Percentiles rank a stretch among this genome's conserved stretches.
phyloP scores from a whole-genome alignment of 2,329 filamentous ascomycete genomes.

The Cladophialophora yegresii region DNA sequence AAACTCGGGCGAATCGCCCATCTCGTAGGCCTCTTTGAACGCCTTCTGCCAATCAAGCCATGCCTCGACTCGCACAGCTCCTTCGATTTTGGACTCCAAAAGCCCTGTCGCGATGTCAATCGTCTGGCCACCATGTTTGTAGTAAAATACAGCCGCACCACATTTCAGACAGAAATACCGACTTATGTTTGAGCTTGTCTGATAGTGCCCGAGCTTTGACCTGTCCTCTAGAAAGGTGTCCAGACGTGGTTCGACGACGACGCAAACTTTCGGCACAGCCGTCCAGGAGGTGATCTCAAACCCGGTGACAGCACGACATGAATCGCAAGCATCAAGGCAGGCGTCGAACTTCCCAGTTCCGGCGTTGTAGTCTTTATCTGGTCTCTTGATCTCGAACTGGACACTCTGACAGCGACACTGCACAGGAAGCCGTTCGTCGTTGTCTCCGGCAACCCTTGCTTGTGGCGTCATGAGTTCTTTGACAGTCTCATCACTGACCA shows the following conservation, averaged over 20 bases:
- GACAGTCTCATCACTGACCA: constrained; percentile 23
- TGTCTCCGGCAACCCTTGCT: neutral
- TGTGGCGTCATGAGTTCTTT: constrained; percentile 8
- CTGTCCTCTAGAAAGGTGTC: constrained; percentile 13
- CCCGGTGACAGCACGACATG: constrained; percentile 25
- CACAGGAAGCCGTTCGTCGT: constrained; percentile 9
- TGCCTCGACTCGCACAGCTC: constrained; percentile 23
- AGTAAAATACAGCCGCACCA: constrained; percentile 30
- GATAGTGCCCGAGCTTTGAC: constrained; percentile 26
- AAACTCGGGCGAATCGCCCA: neutral
- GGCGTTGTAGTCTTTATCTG: constrained; percentile 8
- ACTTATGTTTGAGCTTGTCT: constrained; percentile 22
- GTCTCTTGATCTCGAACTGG: constrained; percentile 14
- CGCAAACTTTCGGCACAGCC: constrained; percentile 12
- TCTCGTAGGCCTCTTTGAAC: constrained; percentile 8
- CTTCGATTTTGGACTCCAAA: constrained; percentile 16
- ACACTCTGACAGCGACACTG: constrained; percentile 26
- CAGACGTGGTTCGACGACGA: constrained; percentile 1
- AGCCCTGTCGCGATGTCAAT: constrained; percentile 29
- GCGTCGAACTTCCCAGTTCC: constrained; percentile 20
- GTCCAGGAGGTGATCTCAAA: constrained; percentile 32
- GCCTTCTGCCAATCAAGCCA: constrained; percentile 29
- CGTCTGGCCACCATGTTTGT: constrained; percentile 19
- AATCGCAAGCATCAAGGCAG: constrained; percentile 25
- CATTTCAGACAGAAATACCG: constrained; percentile 33